Conservation (phyloP, 495 filamentous ascomycete genomes). For the Lasiosphaeria hispida region DNA sequence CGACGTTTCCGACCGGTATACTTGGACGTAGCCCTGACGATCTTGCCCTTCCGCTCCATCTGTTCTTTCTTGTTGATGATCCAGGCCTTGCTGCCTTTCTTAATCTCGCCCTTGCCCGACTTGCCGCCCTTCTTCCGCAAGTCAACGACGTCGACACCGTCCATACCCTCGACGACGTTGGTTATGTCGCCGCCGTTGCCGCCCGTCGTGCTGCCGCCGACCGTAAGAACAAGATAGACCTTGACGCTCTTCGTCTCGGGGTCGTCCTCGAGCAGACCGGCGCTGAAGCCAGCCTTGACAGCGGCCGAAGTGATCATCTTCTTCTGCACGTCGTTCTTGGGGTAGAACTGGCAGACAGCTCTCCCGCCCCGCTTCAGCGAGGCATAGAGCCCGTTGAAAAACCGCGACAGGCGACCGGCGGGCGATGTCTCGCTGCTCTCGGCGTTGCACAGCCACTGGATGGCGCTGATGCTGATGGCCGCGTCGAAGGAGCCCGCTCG, state of each 20-base stretch:
- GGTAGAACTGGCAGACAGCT: conserved; percentile 97
- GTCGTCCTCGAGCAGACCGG: conserved; percentile 92
- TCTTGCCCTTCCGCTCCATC: conserved; percentile 89
- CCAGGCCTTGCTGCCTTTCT: conserved; percentile 85
- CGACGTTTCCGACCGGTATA: conserved; percentile 88
- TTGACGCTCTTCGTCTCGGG: conserved; percentile 93
- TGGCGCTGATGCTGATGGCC: conserved; percentile 87
- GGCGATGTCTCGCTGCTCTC: conserved; percentile 80
- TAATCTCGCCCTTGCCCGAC: conserved; percentile 49
- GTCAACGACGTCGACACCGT: conserved; percentile 82
- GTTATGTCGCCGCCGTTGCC: conserved; percentile 72
- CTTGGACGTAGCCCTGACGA: conserved; percentile 84
- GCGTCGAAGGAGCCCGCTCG: conserved; percentile 91
- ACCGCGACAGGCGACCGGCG: conserved; percentile 70
- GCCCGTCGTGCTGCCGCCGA: conserved; percentile 72
- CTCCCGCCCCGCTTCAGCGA: conserved; percentile 79
- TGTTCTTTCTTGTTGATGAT: conserved; percentile 94
- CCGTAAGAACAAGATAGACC: conserved; percentile 89
- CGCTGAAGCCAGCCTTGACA: conserved; percentile 90
- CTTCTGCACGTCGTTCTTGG: conserved; percentile 88
- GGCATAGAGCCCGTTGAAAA: conserved; percentile 90
- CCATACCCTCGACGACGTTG: conserved; percentile 79
- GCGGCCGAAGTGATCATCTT: conserved; percentile 87
- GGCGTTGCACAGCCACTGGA: conserved; percentile 98
- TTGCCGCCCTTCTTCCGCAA: conserved; percentile 54